These are phyloP conservation scores for Nicotiana otophora DNA, from an alignment of 257 asterid species.

Conservation along the genomic window DNA sequence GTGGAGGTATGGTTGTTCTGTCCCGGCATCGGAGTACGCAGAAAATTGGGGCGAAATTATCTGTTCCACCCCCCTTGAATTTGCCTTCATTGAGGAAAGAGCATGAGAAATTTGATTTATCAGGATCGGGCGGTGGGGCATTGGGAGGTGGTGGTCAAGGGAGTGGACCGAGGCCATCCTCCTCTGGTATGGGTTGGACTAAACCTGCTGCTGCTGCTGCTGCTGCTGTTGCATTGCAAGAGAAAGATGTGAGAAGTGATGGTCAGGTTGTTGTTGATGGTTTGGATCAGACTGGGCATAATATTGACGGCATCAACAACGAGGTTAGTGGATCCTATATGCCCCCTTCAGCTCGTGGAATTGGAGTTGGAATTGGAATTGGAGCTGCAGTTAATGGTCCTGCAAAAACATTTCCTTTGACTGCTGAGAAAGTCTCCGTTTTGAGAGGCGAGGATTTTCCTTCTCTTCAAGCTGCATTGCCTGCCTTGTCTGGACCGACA, in stretches of 20 bases:
- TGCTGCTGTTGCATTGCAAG: slow-evolving; percentile 28
- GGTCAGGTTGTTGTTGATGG: slow-evolving; percentile 36
- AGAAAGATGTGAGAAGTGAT: slow-evolving; percentile 37
- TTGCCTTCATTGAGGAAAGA: slow-evolving; percentile 95
- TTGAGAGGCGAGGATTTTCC: slow-evolving; percentile 99
- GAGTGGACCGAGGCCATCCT: slow-evolving; percentile 67
- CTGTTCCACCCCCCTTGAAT: slow-evolving; percentile 96
- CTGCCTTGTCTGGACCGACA: slow-evolving; percentile 55
- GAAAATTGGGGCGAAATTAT: slow-evolving; percentile 67
- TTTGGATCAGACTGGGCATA: slow-evolving; percentile 21
- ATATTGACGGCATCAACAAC: slow-evolving; percentile 35
- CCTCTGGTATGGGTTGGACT: slow-evolving; percentile 91
- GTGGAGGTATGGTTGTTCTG: slow-evolving; percentile 87
- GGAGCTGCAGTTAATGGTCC: slow-evolving; percentile 34
- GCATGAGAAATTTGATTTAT: slow-evolving; percentile 66
- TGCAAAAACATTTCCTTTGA: slow-evolving; percentile 30
- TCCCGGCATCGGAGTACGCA: slow-evolving; percentile 60
- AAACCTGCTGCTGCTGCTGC: slow-evolving; percentile 46
- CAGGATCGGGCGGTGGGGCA: slow-evolving; percentile 47
- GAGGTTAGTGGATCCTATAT: slow-evolving; percentile 49
- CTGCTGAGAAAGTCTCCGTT: slow-evolving; percentile 57
- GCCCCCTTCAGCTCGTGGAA: slow-evolving; percentile 73
- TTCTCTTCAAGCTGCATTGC: slow-evolving; percentile 81
- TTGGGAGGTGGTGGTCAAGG: slow-evolving; percentile 60
- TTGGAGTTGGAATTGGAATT: slow-evolving; percentile 34